phyloP scores from a whole-genome alignment of 2,329 filamentous ascomycete species.

The Aspergillus sergii region DNA sequence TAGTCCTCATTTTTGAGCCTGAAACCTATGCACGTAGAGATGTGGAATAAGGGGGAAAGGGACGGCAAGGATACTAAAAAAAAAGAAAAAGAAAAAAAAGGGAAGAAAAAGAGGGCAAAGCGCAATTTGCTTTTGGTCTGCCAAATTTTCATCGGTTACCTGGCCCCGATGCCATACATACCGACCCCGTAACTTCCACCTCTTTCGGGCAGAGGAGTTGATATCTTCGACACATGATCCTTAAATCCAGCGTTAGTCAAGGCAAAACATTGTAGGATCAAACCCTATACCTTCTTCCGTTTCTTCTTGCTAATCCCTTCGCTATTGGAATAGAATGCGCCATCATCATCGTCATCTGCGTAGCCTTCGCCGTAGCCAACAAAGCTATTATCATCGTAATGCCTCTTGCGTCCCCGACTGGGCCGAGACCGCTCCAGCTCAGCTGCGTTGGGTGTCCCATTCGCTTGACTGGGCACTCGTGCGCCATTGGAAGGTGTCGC shows the following conservation, averaged over 20 bases:
- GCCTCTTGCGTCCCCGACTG: slow-evolving; percentile 51
- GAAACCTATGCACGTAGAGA: slow-evolving; percentile 26
- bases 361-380: slow-evolving; percentile 55
- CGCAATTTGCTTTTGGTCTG: slow-evolving; percentile 25
- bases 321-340: slow-evolving; percentile 46
- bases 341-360: slow-evolving; percentile 51
- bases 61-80: slow-evolving; percentile 11
- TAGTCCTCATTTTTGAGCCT: slow-evolving; percentile 22
- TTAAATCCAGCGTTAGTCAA: slow-evolving; percentile 20
- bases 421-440: slow-evolving; percentile 44
- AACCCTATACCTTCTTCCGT: slow-evolving; percentile 49
- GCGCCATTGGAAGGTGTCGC: slow-evolving; percentile 24
- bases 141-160: slow-evolving; percentile 28
- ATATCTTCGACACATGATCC: slow-evolving; percentile 46
- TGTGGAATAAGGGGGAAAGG: slow-evolving; percentile 16
- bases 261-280: background rate
- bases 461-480: slow-evolving; percentile 30
- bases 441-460: slow-evolving; percentile 28
- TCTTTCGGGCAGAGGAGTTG: slow-evolving; percentile 43
- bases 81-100: slow-evolving; percentile 21
- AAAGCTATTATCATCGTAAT: slow-evolving; percentile 55
- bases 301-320: slow-evolving; percentile 50
- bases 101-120: slow-evolving; percentile 11
- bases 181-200: slow-evolving; percentile 47
- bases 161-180: slow-evolving; percentile 49